Evolutionary conservation across 371 early-diverging fungal species (phyloP), one percentile per base, ranked within the genome.

Genomic region (Mucor sp.): DNA sequence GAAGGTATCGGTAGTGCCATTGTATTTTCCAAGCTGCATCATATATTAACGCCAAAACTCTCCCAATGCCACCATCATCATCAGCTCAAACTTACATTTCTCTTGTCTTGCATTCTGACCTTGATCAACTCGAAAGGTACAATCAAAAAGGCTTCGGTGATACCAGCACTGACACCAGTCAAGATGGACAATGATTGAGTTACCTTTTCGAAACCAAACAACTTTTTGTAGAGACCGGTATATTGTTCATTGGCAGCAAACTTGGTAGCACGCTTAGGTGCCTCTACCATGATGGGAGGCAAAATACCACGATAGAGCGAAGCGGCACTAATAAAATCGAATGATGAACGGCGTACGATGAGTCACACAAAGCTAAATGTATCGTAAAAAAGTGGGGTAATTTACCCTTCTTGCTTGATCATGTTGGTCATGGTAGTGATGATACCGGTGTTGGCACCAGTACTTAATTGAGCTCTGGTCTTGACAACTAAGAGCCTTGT

Each of bases 211-310:
- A 83, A 63, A n/a, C 88, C 87, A 79, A 94, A 87, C 59, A 89
- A 30, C 65, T 84, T 86, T 75, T 83, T 89, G 76, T 87, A 94
- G 67, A 92, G 74, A 19, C 80, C 75, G 6, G 89, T 88, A 71
- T 93, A 95, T 79, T 94, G 93, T 76, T 95, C 97, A 74, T 97
- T 97, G 47, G 96, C 91, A 15, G 95, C 92, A 84, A 98, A 97
- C 78, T 98, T 98, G 79, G 93, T 97, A 14, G 97, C 97, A 62
- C 99, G 90, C 85, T 98, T 98, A 19, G 99, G 99, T 53, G 99
- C 99, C 83, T 98, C 99, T 2, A 98, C 96, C 82, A 97, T 82
- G 76, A 98, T 95, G 5, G 99, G 99, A 21, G 99, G 95, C 37
- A 95, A 71, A 67, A 98, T 97, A 53, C 99, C 98, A 65, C 98